phyloP scores from a whole-genome alignment of 2,329 filamentous ascomycete genomes.

The Phaeosphaeria sp. region DNA sequence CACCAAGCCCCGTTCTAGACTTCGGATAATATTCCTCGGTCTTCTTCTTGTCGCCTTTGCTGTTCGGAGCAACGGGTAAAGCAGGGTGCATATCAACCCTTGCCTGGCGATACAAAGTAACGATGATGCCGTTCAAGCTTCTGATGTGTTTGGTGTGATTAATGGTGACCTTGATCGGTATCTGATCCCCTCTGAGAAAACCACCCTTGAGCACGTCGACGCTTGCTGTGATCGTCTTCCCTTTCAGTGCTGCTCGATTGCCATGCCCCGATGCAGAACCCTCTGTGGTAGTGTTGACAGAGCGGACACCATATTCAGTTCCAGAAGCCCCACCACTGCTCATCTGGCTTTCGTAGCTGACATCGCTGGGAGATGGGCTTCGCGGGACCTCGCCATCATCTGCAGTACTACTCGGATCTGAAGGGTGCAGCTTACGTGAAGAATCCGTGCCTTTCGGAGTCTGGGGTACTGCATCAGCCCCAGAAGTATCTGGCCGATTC shows the following conservation, averaged over 20 bases:
- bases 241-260: slow-evolving; percentile 65
- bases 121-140: slow-evolving; percentile 89
- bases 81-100: slow-evolving; percentile 82
- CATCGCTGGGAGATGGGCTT: slow-evolving; percentile 56
- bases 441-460: slow-evolving; percentile 27
- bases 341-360: slow-evolving; percentile 58
- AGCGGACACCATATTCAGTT: slow-evolving; percentile 50
- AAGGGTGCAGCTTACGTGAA: slow-evolving; percentile 24
- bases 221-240: slow-evolving; percentile 80
- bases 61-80: slow-evolving; percentile 66
- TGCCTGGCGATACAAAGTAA: slow-evolving; percentile 90
- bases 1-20: slow-evolving; percentile 84
- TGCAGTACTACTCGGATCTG: slow-evolving; percentile 25
- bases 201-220: slow-evolving; percentile 84
- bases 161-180: slow-evolving; percentile 81
- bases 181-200: slow-evolving; percentile 81
- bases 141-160: slow-evolving; percentile 89
- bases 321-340: slow-evolving; percentile 64
- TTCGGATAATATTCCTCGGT: slow-evolving; percentile 87
- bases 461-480: slow-evolving; percentile 17
- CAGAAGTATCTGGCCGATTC: slow-evolving; percentile 24
- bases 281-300: slow-evolving; percentile 55
- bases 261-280: slow-evolving; percentile 48
- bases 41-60: slow-evolving; percentile 71
- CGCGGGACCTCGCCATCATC: slow-evolving; percentile 45